A percentile compares a stretch with the other conserved stretches of the same genome.
phyloP scores from a whole-genome alignment of 345 rosid genomes.

The Syzygium grande region DNA sequence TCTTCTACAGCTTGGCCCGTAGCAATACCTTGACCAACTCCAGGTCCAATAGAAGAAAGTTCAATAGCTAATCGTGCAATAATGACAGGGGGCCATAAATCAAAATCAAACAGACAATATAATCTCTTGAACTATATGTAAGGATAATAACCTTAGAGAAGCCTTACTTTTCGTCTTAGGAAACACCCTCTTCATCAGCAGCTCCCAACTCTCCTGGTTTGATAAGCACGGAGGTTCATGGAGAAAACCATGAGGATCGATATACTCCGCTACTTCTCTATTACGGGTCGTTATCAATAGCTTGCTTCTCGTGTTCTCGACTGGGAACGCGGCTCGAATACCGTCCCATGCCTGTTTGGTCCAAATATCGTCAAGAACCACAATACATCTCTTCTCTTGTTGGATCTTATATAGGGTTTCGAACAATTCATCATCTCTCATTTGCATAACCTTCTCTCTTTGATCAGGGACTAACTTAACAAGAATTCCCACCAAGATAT shows the following conservation, averaged over 20 bases:
- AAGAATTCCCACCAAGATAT: constrained; percentile 20
- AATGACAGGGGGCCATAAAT: accelerated
- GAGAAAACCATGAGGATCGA: constrained; percentile 3
- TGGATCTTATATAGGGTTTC: constrained; percentile 2
- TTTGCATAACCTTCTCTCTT: constrained; percentile 14
- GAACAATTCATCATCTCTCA: constrained; percentile 22
- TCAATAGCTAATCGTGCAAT: accelerated
- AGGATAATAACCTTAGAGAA: not conserved
- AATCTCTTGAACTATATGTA: not conserved
- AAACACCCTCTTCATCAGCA: constrained; percentile 27
- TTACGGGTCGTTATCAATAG: constrained; percentile 34
- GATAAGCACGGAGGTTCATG: constrained; percentile 9
- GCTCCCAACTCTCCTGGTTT: constrained; percentile 27
- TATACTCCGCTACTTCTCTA: constrained; percentile 10
- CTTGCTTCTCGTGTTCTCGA: constrained; percentile 6
- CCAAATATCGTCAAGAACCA: constrained; percentile 48
- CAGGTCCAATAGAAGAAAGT: accelerated
- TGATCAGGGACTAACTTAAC: constrained; percentile 10
- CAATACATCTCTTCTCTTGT: constrained; percentile 12
- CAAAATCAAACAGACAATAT: not conserved
- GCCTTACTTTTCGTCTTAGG: constrained; percentile 11
- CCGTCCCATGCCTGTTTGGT: constrained; percentile 18
- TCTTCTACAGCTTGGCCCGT: accelerated
- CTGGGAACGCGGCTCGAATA: constrained; percentile 17
- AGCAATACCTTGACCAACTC: not conserved